These are phyloP conservation scores for Coemansia asiatica DNA, from an alignment of 192 early-diverging fungal species.

Conservation along the genomic window DNA sequence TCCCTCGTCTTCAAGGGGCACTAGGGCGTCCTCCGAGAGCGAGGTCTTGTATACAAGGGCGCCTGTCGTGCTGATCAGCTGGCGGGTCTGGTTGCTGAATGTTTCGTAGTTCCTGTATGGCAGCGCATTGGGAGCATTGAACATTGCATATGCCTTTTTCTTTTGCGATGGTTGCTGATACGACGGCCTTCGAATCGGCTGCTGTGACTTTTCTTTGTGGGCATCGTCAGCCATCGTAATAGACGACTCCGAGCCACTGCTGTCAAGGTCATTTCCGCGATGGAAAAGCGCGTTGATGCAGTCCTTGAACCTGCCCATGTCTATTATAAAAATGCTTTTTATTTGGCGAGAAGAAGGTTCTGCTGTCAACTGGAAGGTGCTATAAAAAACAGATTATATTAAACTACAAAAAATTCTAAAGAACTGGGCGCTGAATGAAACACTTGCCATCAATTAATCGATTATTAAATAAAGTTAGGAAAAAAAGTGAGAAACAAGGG, in stretches of 20 bases:
- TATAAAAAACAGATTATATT: neutral
- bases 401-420: too few species aligned
- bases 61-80: constrained; percentile 19
- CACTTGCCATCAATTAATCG: too few species aligned
- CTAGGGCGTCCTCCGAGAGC: constrained; percentile 27
- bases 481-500: too few species aligned
- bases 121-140: neutral
- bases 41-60: constrained; percentile 39
- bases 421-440: too few species aligned
- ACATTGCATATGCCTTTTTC: constrained; percentile 2
- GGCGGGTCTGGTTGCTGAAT: constrained; percentile 26
- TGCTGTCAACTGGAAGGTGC: too few species aligned
- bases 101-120: constrained; percentile 30
- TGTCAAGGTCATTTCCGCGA: neutral
- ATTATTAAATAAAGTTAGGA: too few species aligned
- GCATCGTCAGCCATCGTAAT: neutral
- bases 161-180: neutral
- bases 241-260: neutral
- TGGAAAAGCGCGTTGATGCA: neutral
- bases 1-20: constrained; percentile 45
- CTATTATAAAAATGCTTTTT: neutral
- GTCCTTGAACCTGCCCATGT: neutral
- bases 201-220: neutral
- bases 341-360: too few species aligned
- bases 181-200: neutral